phyloP scores from a whole-genome alignment of 352 stramenopile genomes.

The Blastocystis sp. region DNA sequence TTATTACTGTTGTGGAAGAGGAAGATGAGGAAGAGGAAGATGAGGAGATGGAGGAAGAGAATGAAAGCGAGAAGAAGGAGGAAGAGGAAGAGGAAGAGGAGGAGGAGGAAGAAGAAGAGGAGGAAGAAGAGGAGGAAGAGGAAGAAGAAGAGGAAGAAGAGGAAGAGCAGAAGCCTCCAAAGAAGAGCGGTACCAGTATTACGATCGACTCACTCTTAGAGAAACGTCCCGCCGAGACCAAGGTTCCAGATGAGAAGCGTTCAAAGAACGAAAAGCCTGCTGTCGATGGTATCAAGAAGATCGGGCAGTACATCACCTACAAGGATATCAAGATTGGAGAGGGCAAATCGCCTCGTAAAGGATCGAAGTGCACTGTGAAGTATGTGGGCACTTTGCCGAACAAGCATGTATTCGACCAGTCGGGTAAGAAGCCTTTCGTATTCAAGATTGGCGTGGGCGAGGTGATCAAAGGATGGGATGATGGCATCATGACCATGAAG shows the following conservation, averaged over 20 bases:
- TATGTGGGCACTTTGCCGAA: constrained; percentile 61
- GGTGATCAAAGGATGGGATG: constrained; percentile 81
- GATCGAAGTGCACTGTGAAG: constrained; percentile 61
- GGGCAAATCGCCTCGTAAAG: constrained; percentile 34
- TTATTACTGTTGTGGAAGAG: constrained; percentile 49
- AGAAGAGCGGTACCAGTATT: background rate
- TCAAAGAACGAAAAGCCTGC: constrained; percentile 23
- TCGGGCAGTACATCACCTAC: constrained; percentile 59
- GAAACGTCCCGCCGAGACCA: background rate
- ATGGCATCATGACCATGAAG: constrained; percentile 72
- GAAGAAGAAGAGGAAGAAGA: constrained; percentile 48
- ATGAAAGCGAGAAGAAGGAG: background rate
- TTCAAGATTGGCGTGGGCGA: constrained; percentile 66
- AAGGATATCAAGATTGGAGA: constrained; percentile 56
- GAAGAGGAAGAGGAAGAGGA: constrained; percentile 25
- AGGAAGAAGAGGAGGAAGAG: constrained; percentile 39
- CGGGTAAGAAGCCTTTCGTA: constrained; percentile 61
- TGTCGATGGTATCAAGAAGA: constrained; percentile 25
- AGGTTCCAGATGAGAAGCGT: constrained; percentile 1
- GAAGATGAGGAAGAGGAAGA: constrained; percentile 7
- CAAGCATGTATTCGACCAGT: constrained; percentile 63
- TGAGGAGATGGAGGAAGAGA: constrained; percentile 22
- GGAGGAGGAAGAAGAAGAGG: constrained; percentile 22
- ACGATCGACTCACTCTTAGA: background rate
- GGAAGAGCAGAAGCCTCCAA: background rate